Conservation (phyloP, 805 yeast genomes). For the Teunomyces funiuensis region DNA sequence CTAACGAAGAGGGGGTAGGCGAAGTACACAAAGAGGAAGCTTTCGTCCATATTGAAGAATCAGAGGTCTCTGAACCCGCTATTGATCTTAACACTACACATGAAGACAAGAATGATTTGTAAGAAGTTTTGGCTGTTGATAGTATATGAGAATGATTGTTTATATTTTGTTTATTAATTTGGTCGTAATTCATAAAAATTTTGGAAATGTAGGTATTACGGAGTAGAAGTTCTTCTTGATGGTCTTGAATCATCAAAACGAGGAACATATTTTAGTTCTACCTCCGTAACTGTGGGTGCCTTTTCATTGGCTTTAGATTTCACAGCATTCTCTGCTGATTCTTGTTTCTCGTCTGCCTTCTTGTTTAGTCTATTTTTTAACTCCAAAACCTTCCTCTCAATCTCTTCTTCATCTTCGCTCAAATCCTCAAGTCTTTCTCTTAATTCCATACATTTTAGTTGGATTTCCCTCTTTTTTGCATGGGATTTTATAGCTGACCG, state of each 20-base stretch:
- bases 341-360: background rate
- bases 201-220: background rate
- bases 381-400: conserved; percentile 20
- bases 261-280: background rate
- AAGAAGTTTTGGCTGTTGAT: background rate
- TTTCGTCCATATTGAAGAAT: too few species aligned
- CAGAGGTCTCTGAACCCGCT: too few species aligned
- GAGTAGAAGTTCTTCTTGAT: background rate
- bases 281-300: background rate
- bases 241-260: conserved; percentile 2
- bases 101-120: background rate
- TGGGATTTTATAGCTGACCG: conserved; percentile 32
- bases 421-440: conserved; percentile 54
- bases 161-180: background rate
- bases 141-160: background rate
- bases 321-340: background rate
- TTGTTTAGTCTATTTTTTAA: conserved; percentile 18
- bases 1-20: too few species aligned
- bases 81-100: too few species aligned
- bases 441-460: conserved; percentile 49
- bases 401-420: conserved; percentile 32
- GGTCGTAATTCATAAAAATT: conserved; percentile 3
- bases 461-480: conserved; percentile 37
- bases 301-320: background rate
- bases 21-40: too few species aligned